These are phyloP conservation scores for Pseudevernia furfuracea DNA, from an alignment of 495 filamentous ascomycete genomes.

Conservation along the genomic window DNA sequence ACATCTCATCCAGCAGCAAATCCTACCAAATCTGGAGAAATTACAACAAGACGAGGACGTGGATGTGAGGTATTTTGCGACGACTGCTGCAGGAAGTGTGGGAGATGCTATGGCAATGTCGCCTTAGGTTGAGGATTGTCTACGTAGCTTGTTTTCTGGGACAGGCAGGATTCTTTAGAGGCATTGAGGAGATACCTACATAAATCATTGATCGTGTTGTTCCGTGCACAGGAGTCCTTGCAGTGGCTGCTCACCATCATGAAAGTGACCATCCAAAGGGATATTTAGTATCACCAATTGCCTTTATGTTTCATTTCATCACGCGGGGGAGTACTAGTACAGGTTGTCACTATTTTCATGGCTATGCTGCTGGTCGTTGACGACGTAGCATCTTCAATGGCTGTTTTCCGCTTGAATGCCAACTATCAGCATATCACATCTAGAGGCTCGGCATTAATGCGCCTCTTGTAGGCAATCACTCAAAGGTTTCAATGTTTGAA, in stretches of 20 bases:
- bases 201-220: conserved; percentile 23
- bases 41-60: conserved; percentile 94
- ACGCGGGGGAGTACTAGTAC: background rate
- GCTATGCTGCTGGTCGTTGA: too few species aligned
- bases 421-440: too few species aligned
- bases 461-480: background rate
- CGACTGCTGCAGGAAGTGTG: conserved; percentile 49
- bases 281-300: background rate
- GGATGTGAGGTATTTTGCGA: conserved; percentile 93
- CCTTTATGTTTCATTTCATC: background rate
- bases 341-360: too few species aligned
- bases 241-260: background rate
- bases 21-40: conserved; percentile 88
- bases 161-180: conserved; percentile 14
- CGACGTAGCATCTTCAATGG: background rate
- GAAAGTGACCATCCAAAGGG: background rate
- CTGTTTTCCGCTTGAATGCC: background rate
- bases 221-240: background rate
- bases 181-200: conserved; percentile 29
- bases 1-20: conserved; percentile 76
- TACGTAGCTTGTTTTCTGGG: background rate
- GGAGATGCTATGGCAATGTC: conserved; percentile 34
- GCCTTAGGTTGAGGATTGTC: conserved; percentile 14
- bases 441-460: too few species aligned
- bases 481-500: background rate